A percentile compares a stretch with the other conserved stretches of the same genome.
phyloP scores from a whole-genome alignment of 129 eudicot genomes.

The Helianthus annuus region DNA sequence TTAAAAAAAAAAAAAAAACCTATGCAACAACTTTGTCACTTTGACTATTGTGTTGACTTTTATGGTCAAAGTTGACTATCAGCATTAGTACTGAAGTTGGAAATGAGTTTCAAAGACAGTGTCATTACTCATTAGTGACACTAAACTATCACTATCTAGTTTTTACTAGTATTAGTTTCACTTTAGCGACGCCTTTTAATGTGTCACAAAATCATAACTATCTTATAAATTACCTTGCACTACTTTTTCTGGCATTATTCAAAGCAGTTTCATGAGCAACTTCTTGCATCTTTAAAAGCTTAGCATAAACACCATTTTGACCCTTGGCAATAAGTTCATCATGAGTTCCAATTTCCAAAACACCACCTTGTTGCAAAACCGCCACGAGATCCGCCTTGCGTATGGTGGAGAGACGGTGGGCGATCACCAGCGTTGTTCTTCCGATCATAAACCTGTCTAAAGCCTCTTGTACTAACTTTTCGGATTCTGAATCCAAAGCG shows the following conservation, averaged over 20 bases:
- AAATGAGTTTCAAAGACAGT: too few relatives aligned
- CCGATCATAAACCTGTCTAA: constrained; percentile 96
- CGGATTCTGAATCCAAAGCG: constrained; percentile 95
- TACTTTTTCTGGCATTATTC: constrained; percentile 84
- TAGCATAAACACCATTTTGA: constrained; percentile 86
- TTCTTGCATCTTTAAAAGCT: constrained; percentile 90
- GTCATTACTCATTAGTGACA: too few relatives aligned
- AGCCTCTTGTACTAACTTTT: constrained; percentile 94
- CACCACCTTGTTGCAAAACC: constrained; percentile 90
- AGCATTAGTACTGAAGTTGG: too few relatives aligned
- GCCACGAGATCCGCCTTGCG: constrained; percentile 95
- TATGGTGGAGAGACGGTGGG: constrained; percentile 97
- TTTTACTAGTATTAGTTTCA: too few relatives aligned
- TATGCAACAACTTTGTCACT: too few relatives aligned
- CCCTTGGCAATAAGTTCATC: constrained; percentile 87
- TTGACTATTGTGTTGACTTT: constrained; percentile 12
- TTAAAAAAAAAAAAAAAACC: too few relatives aligned
- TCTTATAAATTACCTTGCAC: constrained; percentile 65
- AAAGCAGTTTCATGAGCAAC: constrained; percentile 87
- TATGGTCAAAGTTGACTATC: constrained; percentile 13
- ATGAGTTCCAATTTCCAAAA: constrained; percentile 82
- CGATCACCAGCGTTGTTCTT: constrained; percentile 91
- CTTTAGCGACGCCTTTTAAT: too few relatives aligned
- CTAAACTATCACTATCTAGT: too few relatives aligned
- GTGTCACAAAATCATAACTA: too few relatives aligned